A percentile compares a stretch with the other conserved stretches of the same genome.
phyloP scores from a whole-genome alignment of 2,329 filamentous ascomycete species.

The Botrytis paeoniae region DNA sequence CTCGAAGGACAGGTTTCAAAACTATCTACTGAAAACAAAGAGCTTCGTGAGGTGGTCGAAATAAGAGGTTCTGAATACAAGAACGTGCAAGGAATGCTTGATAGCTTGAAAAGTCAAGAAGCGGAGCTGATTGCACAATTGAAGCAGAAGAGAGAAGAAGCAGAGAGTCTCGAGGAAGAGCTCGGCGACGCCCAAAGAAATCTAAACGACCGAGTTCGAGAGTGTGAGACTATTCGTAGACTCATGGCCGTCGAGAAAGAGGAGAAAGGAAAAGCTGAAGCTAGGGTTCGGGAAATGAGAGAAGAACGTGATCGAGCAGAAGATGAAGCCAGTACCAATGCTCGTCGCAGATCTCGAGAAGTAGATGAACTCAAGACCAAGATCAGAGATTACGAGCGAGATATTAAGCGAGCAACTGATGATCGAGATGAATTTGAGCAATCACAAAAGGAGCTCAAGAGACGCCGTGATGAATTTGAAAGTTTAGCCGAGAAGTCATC shows the following conservation, averaged over 20 bases:
- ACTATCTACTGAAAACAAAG: conserved; percentile 63
- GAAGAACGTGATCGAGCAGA: conserved; percentile 90
- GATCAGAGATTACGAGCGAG: conserved; percentile 77
- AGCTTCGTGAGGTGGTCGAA: conserved; percentile 74
- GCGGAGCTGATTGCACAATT: conserved; percentile 86
- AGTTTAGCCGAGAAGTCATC: conserved; percentile 63
- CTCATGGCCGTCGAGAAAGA: conserved; percentile 84
- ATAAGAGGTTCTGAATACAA: conserved; percentile 82
- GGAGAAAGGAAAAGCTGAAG: conserved; percentile 77
- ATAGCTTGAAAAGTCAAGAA: conserved; percentile 90
- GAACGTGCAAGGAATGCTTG: conserved; percentile 79
- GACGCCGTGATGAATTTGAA: conserved; percentile 73
- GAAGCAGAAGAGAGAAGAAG: conserved; percentile 79
- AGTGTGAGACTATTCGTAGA: conserved; percentile 91
- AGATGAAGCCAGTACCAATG: conserved; percentile 79
- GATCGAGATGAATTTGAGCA: conserved; percentile 77
- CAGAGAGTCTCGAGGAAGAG: conserved; percentile 88
- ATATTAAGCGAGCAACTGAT: conserved; percentile 65
- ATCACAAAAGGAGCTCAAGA: conserved; percentile 70
- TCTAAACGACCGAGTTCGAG: conserved; percentile 81
- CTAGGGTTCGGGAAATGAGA: conserved; percentile 82
- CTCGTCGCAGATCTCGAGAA: conserved; percentile 74
- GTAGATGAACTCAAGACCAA: conserved; percentile 79
- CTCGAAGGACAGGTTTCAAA: conserved; percentile 72
- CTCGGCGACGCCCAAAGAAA: conserved; percentile 83